Evolutionary conservation across 345 rosid genomes (phyloP).

Genomic region (Salix dunnii): DNA sequence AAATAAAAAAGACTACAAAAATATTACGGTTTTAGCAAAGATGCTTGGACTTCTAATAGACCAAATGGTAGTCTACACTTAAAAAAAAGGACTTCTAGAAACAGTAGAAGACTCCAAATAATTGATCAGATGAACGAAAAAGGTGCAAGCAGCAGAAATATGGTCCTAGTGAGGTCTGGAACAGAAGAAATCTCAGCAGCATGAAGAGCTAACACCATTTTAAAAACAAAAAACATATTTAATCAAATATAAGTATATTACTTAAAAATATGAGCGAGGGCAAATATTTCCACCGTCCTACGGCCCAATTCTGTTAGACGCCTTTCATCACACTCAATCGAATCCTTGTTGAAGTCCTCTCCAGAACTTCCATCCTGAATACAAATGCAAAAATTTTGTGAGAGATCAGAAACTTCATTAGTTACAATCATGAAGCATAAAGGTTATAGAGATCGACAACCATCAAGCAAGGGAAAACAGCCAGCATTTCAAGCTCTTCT

Average conservation of each 20-base stretch:
- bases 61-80: not conserved
- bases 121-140: not conserved
- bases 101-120: not conserved
- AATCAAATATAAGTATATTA: conserved; percentile 20
- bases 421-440: not conserved
- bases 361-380: conserved; percentile 73
- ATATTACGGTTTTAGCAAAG: not conserved
- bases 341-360: conserved; percentile 75
- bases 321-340: conserved; percentile 79
- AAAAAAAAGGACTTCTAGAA: not conserved
- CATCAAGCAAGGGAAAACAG: not conserved
- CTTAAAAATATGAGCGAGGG: conserved; percentile 88
- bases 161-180: not conserved
- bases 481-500: not conserved
- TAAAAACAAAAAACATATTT: not conserved
- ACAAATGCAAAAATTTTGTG: conserved; percentile 8
- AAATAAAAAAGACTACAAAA: not conserved
- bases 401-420: not conserved
- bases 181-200: not conserved
- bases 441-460: not conserved
- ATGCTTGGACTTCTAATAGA: not conserved
- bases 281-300: conserved; percentile 85
- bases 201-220: not conserved
- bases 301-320: conserved; percentile 89
- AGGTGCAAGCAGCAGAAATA: not conserved